Evolutionary conservation across 2,329 filamentous ascomycete species (phyloP), one percentile per base, ranked within the genome.

Genomic region (Teratosphaeria destructans): DNA sequence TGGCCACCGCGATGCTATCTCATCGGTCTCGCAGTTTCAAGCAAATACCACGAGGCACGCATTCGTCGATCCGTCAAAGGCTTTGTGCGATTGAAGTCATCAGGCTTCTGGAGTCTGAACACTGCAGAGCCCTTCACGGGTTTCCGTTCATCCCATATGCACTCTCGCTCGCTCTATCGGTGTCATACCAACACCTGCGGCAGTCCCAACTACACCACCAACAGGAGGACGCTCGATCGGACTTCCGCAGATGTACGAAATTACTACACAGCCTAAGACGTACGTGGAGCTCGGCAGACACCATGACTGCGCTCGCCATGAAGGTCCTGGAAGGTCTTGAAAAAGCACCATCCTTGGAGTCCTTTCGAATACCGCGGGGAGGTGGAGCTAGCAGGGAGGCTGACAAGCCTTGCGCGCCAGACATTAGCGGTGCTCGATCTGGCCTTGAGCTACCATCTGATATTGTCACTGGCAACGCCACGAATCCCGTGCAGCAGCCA

Each of bases 101-200:
- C 52, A 64, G 68, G 5, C 60, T 73, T 27, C 79, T 79, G 56
- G 77, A 79, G 26, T 75, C 81, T 29, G 75, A 75, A 12, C 73
- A 75, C 34, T 72, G 76, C 5, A 70, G 75, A 35, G 66, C 74
- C 12, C 71, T 84, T 1, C 76, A 81, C 27, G 79, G 80, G 0
- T 70, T 83, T 3, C 81, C 82, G 1, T 74, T 83, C 5, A 74
- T 83, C 14, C 80, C 81, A 3, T 84, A 83, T 63, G 78, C 81
- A 3, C 74, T 83, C 19, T 77, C 80, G 0, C 72, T 84, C 5
- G 80, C 81, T 3, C 75, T 83, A 61, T 79, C 79, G 2, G 81
- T 83, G 1, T 79, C 81, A 2, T 84, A 84, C 64, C 79, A 81
- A 16, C 79, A 82, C 59, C 77, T 82, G 53, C 80, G 82, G 27